A percentile compares a stretch with the other conserved stretches of the same genome.
phyloP scores from a whole-genome alignment of 1,284 basidiomycete genomes.

The Melampsora occidentalis region DNA sequence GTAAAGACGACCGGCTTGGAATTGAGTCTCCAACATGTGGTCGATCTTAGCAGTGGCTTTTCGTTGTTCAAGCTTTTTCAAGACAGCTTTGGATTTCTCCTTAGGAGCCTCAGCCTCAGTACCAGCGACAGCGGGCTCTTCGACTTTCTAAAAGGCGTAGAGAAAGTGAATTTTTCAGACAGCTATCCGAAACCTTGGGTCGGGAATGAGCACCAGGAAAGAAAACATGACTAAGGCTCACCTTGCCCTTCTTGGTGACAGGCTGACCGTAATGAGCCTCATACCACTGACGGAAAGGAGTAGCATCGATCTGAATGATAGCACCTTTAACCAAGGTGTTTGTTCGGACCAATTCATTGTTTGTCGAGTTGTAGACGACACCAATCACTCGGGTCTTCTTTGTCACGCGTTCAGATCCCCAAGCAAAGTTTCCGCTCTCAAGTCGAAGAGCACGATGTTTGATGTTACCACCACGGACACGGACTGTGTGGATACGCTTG shows the following conservation, averaged over 20 bases:
- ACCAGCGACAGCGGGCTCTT: constrained; percentile 55
- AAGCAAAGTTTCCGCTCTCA: constrained; percentile 92
- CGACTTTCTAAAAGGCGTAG: constrained; percentile 18
- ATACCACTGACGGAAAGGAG: constrained; percentile 98
- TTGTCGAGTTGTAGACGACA: constrained; percentile 95
- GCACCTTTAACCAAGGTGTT: constrained; percentile 94
- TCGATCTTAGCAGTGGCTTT: constrained; percentile 93
- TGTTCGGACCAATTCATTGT: constrained; percentile 97
- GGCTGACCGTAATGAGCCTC: constrained; percentile 66
- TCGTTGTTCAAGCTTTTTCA: constrained; percentile 77
- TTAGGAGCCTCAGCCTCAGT: constrained; percentile 56
- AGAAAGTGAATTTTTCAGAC: neutral
- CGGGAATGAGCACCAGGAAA: constrained; percentile 70
- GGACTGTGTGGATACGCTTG: constrained; percentile 88
- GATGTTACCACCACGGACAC: constrained; percentile 85
- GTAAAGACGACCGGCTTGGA: constrained; percentile 81
- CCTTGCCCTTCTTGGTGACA: constrained; percentile 59
- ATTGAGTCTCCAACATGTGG: constrained; percentile 76
- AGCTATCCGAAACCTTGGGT: constrained; percentile 58
- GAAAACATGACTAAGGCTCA: constrained; percentile 8
- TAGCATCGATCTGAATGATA: constrained; percentile 91
- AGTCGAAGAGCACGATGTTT: constrained; percentile 92
- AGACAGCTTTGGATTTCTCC: constrained; percentile 75
- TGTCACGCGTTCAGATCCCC: constrained; percentile 87
- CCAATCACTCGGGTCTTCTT: constrained; percentile 89